phyloP scores from a whole-genome alignment of 495 filamentous ascomycete species.

The Neurospora sp. region DNA sequence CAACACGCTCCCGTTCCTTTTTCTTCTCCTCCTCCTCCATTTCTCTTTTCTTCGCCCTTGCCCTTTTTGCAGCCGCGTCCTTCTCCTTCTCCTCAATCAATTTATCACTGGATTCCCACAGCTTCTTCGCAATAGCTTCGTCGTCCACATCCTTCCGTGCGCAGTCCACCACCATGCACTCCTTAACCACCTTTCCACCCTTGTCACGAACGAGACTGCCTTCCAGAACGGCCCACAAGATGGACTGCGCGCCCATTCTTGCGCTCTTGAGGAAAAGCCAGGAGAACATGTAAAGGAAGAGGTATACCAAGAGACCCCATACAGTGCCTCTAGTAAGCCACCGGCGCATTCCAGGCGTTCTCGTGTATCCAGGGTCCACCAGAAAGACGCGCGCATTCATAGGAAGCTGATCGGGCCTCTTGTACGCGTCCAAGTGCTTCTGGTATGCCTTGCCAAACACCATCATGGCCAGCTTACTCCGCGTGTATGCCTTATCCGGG shows the following conservation, averaged over 20 bases:
- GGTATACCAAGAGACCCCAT: constrained; percentile 69
- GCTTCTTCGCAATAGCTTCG: constrained; percentile 63
- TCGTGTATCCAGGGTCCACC: constrained; percentile 73
- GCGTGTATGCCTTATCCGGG: constrained; percentile 54
- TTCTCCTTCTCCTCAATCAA: constrained; percentile 77
- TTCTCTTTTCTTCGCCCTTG: constrained; percentile 41
- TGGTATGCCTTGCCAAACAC: constrained; percentile 81
- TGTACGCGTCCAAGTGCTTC: constrained; percentile 72
- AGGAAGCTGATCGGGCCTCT: constrained; percentile 70
- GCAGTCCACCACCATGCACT: constrained; percentile 68
- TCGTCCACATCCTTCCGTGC: constrained; percentile 65
- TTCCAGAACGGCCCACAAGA: constrained; percentile 81
- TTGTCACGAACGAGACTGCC: constrained; percentile 47
- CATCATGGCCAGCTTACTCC: constrained; percentile 85
- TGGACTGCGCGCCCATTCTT: constrained; percentile 72
- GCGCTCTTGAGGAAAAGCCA: constrained; percentile 85
- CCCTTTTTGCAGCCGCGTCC: constrained; percentile 69
- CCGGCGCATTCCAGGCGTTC: constrained; percentile 78
- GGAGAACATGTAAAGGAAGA: constrained; percentile 66
- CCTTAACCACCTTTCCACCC: constrained; percentile 72
- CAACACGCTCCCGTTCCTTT: constrained; percentile 27
- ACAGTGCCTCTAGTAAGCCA: constrained; percentile 79
- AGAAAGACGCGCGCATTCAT: constrained; percentile 71
- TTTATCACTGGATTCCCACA: constrained; percentile 84
- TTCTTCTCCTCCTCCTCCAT: constrained; percentile 32